Evolutionary conservation across 371 early-diverging fungal species (phyloP), one percentile per base, ranked within the genome.

Genomic region (Haplosporangium sp.): DNA sequence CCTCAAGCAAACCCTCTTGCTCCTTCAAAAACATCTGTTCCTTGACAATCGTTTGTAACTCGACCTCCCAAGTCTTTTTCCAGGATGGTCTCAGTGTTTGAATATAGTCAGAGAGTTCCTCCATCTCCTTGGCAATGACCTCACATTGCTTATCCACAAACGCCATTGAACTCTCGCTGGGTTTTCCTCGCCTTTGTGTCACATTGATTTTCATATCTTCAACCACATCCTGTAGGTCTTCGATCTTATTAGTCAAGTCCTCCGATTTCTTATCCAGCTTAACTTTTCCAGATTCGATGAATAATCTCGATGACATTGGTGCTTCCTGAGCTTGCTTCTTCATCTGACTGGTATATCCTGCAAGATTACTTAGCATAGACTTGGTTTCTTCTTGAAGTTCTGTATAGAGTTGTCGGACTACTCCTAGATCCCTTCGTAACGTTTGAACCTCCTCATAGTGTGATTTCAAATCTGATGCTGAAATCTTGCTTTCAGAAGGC

Each of bases 51-150:
- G 85, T 88, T 66, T 95, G 92, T 39, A 95, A 78, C 83, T 94
- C 94, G 3, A 84, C 85, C 72, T 94, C 94, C 95, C 95, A 95
- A 0, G 90, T 90, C 79, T 86, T 87, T 74, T 94, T 95, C 95
- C 95, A 95, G 5, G 81, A 78, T 1, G 94, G 90, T 38, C 91
- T 86, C 8, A 87, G 76, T 13, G 85, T 74, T 57, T 87, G 83
- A 20, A 94, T 83, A n/a, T 85, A 86, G n/a, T 83, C 73, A 20
- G 77, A 67, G 47, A 94, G 85, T 35, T 78, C 78, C 1, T 82
- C 67, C 39, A 90, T 85, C 35, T 88, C 90, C 0, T 63, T 45
- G 2, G 63, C 81, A 17, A 94, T 74, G 38, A 66, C 78, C 11
- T 68, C 77, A 5, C 87, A 86, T 63, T 91, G 90, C 20, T 83